Conservation (phyloP, 176 grass and related monocot species). For the Musa schizocarpa region DNA sequence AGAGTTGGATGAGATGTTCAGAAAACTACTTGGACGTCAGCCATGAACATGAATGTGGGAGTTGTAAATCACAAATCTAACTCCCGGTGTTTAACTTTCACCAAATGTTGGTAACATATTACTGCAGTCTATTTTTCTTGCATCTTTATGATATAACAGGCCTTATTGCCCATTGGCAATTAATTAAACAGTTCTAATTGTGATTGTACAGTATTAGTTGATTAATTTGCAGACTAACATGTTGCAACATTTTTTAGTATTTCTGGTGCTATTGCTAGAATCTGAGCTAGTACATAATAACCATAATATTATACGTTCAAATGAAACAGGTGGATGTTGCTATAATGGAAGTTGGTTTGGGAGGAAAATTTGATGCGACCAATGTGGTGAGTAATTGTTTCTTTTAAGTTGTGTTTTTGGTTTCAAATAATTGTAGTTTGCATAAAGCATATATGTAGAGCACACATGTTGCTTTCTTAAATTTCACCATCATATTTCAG, state of each 20-base stretch:
- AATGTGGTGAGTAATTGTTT: conserved; percentile 56
- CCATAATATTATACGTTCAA: conserved; percentile 6
- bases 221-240: background rate
- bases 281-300: background rate
- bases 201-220: background rate
- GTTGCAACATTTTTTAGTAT: background rate
- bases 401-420: background rate
- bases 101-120: background rate
- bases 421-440: background rate
- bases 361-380: conserved; percentile 92
- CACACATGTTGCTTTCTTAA: background rate
- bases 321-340: conserved; percentile 74
- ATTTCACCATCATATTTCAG: conserved; percentile 27
- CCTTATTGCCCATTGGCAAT: background rate
- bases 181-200: background rate
- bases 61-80: conserved; percentile 1
- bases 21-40: background rate
- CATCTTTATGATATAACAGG: no score
- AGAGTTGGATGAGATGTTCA: background rate
- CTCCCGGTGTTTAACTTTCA: background rate
- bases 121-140: no score
- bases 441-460: background rate
- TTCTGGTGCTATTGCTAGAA: background rate
- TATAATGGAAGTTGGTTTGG: conserved; percentile 95
- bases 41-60: background rate